A percentile compares a stretch with the other conserved stretches of the same genome.
phyloP scores from a whole-genome alignment of 73 alveolate species.

The Tetrahymena malaccensis region DNA sequence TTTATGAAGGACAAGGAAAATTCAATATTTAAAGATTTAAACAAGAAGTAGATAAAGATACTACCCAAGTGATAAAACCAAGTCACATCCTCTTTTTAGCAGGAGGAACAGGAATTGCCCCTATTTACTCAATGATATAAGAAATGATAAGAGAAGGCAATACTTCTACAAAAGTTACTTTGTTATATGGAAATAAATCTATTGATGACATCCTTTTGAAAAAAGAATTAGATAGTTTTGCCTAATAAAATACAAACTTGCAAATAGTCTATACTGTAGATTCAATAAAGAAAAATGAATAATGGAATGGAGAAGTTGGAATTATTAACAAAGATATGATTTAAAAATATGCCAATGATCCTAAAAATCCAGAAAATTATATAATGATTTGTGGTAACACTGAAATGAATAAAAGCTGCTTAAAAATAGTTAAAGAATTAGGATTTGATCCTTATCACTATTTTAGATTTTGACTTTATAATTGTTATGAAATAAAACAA shows the following conservation, averaged over 20 bases:
- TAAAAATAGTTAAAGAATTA: neutral
- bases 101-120: neutral
- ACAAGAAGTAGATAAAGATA: neutral
- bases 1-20: neutral
- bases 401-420: neutral
- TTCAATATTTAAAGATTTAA: neutral
- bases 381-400: neutral
- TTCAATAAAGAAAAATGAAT: neutral
- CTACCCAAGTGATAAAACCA: neutral
- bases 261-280: neutral
- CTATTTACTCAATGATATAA: neutral
- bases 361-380: neutral
- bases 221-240: neutral
- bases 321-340: neutral
- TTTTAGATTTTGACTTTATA: neutral
- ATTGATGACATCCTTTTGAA: neutral
- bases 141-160: neutral
- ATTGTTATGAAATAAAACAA: too few species aligned
- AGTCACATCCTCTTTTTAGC: neutral
- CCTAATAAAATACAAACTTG: neutral
- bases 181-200: neutral
- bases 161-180: neutral
- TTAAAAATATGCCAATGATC: neutral
- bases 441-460: neutral
- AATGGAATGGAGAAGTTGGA: neutral